These are phyloP conservation scores for Suillus cothurnatus DNA, from an alignment of 768 basidiomycete genomes.

Conservation along the genomic window DNA sequence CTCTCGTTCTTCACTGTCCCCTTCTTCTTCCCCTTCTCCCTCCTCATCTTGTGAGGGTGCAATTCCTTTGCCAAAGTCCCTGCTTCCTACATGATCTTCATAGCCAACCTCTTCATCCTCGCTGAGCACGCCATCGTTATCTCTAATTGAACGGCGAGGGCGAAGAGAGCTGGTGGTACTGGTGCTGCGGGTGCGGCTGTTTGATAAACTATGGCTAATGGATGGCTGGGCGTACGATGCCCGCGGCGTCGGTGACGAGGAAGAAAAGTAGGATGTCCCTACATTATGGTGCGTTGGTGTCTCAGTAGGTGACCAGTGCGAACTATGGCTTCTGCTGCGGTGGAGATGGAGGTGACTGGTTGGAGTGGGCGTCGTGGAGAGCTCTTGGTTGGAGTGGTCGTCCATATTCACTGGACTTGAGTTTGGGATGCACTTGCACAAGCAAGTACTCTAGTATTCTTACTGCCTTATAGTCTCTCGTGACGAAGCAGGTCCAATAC, in stretches of 20 bases:
- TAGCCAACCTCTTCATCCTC: slow-evolving; percentile 52
- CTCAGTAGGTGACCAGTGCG: slow-evolving; percentile 60
- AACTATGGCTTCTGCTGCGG: slow-evolving; percentile 51
- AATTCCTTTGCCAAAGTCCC: slow-evolving; percentile 44
- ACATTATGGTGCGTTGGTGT: slow-evolving; percentile 67
- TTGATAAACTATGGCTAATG: slow-evolving; percentile 51
- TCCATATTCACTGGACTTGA: slow-evolving; percentile 23
- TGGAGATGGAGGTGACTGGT: slow-evolving; percentile 34
- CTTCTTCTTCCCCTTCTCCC: slow-evolving; percentile 44
- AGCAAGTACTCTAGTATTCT: neutral
- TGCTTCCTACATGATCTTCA: slow-evolving; percentile 25
- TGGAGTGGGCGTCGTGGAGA: slow-evolving; percentile 50
- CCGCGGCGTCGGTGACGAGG: slow-evolving; percentile 48
- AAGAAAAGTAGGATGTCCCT: slow-evolving; percentile 67
- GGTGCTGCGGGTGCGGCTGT: slow-evolving; percentile 55
- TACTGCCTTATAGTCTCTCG: neutral
- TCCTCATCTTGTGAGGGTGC: slow-evolving; percentile 38
- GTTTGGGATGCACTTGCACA: neutral
- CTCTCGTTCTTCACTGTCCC: slow-evolving; percentile 33
- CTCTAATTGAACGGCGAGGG: slow-evolving; percentile 45
- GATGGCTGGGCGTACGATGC: slow-evolving; percentile 43
- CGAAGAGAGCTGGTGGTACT: slow-evolving; percentile 63
- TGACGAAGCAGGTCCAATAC: neutral
- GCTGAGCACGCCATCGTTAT: slow-evolving; percentile 47
- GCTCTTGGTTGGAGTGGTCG: slow-evolving; percentile 34